A percentile compares a stretch with the other conserved stretches of the same genome.
phyloP scores from a whole-genome alignment of 768 basidiomycete genomes.

The Tricholoma terreum region DNA sequence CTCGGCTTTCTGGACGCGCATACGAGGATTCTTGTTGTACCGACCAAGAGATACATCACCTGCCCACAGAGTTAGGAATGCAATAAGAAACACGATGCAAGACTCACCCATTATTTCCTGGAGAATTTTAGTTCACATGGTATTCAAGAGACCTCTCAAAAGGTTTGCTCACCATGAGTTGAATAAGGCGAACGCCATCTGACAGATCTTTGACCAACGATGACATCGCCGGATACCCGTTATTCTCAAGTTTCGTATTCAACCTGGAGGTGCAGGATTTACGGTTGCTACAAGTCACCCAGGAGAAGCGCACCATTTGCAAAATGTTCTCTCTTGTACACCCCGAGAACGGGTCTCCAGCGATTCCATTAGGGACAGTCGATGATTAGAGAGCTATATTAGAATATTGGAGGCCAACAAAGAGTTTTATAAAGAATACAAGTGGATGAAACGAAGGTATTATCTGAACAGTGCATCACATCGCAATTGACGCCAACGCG shows the following conservation, averaged over 20 bases:
- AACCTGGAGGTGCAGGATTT: slow-evolving; percentile 54
- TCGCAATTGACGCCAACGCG: slow-evolving; percentile 25
- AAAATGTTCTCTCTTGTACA: slow-evolving; percentile 81
- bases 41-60: slow-evolving; percentile 91
- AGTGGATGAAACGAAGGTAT: slow-evolving; percentile 3
- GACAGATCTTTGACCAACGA: slow-evolving; percentile 89
- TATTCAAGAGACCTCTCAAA: background rate
- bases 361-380: slow-evolving; percentile 42
- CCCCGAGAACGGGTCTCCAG: slow-evolving; percentile 62
- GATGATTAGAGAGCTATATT: background rate
- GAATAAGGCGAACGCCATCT: slow-evolving; percentile 93
- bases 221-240: slow-evolving; percentile 83
- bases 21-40: slow-evolving; percentile 86
- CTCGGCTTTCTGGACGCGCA: slow-evolving; percentile 96
- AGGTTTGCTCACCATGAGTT: slow-evolving; percentile 70
- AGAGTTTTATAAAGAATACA: slow-evolving; percentile 6
- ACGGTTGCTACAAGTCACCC: slow-evolving; percentile 7
- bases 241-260: slow-evolving; percentile 88
- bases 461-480: background rate
- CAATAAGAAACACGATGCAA: background rate
- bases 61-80: slow-evolving; percentile 22
- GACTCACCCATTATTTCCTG: slow-evolving; percentile 94
- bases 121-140: slow-evolving; percentile 3
- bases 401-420: background rate
- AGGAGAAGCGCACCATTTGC: slow-evolving; percentile 68